Base-by-base conservation (phyloP, 352 stramenopile genomes). In the Globisporangium middletonii region DNA sequence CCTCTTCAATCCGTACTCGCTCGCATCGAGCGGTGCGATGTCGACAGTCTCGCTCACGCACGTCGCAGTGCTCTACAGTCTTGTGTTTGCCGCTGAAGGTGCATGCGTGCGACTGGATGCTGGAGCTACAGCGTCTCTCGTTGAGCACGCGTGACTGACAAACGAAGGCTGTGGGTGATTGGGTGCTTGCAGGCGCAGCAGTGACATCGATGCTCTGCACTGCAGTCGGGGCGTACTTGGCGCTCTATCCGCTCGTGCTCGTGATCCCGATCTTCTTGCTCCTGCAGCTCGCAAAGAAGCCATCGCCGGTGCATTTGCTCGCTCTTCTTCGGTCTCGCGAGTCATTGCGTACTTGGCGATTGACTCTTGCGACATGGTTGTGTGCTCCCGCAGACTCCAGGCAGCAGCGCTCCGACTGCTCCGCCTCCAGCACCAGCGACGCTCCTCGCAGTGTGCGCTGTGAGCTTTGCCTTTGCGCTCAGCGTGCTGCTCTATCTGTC, bases 1-100 rank as follows among this genome's bases (percentile, higher is more conserved):
- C 28, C 54, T 94, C 37, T 81, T 92, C 62, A 92, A 94, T 54
- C 82, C 84, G 50, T 92, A 90, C 59, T 81, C 82, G 35, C 50
- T 94, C 42, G 75, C 69, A 3, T 83, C 82, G 16, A 85, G 68
- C 53, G 56, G 86, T 35, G 84, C 81, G 7, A 81, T 92, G 77
- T 82, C 82, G 7, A 92, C 84, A 0, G 75, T 75, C 7, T 82
- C 70, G 11, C 62, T 94, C 13, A 92, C 78, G 0, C 83, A 92
- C 57, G 50, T 83, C 28, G 64, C 75, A 0, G 60, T 90, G 16
- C 62, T 92, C 38, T 91, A 84, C 53, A 85, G 76, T 13, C 59
- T 94, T 23, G 65, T 90, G 33, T 90, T 88, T 48, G 84, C 80
- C 0, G 68, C 81, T 2, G 71, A 90, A 77, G 72, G 83, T 77